Conservation (phyloP, 169 alveolate species). For the Eimeria falciformis region DNA sequence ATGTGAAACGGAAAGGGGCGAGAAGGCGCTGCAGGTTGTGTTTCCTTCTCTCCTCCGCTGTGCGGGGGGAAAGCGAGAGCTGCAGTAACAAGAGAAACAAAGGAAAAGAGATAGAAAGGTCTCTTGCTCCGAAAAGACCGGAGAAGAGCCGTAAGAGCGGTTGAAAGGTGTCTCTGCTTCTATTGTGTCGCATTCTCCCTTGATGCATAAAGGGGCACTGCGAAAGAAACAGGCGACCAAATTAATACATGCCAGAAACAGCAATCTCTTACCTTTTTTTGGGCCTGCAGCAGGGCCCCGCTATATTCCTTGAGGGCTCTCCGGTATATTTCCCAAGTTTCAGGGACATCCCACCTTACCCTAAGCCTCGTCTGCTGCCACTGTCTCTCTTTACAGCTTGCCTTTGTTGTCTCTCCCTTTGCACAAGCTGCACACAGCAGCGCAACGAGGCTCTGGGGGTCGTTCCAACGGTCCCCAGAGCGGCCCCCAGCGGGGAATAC, state of each 20-base stretch:
- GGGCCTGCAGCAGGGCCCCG: constrained; percentile 11
- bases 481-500: background rate
- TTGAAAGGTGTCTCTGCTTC: too few species aligned
- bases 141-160: background rate
- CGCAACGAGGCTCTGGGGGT: background rate
- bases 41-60: background rate
- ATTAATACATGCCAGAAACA: background rate
- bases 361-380: constrained; percentile 7
- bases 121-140: background rate
- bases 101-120: background rate
- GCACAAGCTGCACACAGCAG: background rate
- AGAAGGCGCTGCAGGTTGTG: background rate
- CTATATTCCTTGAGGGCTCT: background rate
- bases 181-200: too few species aligned
- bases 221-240: background rate
- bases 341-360: constrained; percentile 31
- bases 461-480: background rate
- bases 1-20: constrained; percentile 20
- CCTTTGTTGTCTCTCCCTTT: constrained; percentile 6
- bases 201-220: background rate
- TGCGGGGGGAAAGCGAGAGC: constrained; percentile 9
- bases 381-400: background rate
- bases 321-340: background rate
- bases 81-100: constrained; percentile 33
- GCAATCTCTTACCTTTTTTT: background rate